Evolutionary conservation across 2,329 filamentous ascomycete genomes (phyloP).

Genomic region (Calycina marina): DNA sequence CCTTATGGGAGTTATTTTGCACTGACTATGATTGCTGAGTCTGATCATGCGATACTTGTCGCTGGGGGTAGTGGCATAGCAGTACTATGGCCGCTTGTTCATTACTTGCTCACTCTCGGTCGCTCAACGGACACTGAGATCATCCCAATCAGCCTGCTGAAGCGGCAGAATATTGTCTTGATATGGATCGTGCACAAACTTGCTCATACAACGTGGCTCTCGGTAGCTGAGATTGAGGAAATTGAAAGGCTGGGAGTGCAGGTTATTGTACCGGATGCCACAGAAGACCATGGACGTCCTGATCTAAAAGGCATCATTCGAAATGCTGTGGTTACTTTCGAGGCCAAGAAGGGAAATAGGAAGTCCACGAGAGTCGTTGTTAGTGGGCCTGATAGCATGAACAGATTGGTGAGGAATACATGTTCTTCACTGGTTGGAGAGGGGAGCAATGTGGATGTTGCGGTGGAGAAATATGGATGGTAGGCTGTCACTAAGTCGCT

Average conservation of each 20-base stretch:
- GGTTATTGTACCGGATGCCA: constrained; percentile 39
- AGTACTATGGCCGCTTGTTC: constrained; percentile 45
- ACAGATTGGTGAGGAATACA: constrained; percentile 42
- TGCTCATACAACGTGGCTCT: constrained; percentile 39
- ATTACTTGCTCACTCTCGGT: constrained; percentile 27
- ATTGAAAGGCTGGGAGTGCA: constrained; percentile 34
- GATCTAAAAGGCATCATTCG: constrained; percentile 32
- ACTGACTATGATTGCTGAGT: constrained; percentile 33
- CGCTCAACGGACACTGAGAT: constrained; percentile 9
- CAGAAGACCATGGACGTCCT: constrained; percentile 35
- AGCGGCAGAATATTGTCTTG: constrained; percentile 29
- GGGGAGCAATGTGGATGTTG: constrained; percentile 35
- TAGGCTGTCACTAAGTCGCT: too few relatives aligned
- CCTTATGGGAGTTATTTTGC: constrained; percentile 47
- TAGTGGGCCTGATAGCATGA: constrained; percentile 47
- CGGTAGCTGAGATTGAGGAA: constrained; percentile 32
- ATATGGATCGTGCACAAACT: constrained; percentile 44
- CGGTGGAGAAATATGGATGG: constrained; percentile 57
- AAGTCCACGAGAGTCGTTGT: constrained; percentile 37
- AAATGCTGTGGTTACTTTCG: constrained; percentile 24
- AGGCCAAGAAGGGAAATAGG: constrained; percentile 25
- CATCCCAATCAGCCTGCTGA: constrained; percentile 13
- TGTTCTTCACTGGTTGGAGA: constrained; percentile 33
- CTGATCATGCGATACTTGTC: constrained; percentile 37
- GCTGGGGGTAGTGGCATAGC: constrained; percentile 52